Evolutionary conservation across 106 monocot species (phyloP), one percentile per base, ranked within the genome.

Genomic region (Phalaenopsis aphrodite): DNA sequence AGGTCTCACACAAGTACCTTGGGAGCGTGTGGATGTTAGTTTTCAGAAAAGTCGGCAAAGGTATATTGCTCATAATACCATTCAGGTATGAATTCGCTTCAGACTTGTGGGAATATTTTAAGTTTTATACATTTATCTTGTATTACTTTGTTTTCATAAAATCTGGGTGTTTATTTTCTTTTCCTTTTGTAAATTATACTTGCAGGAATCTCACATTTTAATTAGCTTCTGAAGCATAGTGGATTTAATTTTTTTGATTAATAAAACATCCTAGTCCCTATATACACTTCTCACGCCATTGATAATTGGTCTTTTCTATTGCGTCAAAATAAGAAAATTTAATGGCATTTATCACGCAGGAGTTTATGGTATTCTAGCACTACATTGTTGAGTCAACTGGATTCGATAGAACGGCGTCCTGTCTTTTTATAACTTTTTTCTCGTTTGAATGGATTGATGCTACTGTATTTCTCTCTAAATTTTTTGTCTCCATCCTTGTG

Each of bases 1-100:
- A 78, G 93, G 93, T 64, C 96, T 96, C 75, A 90, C 78, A 42
- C 89, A 86, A 78, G 84, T 93, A 41, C 21, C 86, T 75, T 96
- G 96, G 96, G 96, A 96, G 69, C 88, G 93, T 68, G 91, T 96
- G 41, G 96, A 96, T 84, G 93, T 91, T 14, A 93, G 88, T 84
- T 91, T 96, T 55, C 78, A 84, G 21, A 88, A 90, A 67, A 93
- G 96, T 64, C 75, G 79, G 79, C 91, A 93, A 78, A 91, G 89
- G 86, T 90, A 93, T 78, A 83, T 91, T 73, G 96, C 96, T 45
- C 96, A 96, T 79, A 91, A 82, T 71, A 96, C 91, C 43, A 96
- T 96, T 78, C 90, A 93, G 86, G 96, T 79, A 90, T 79, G 78
- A 30, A n/a, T 49, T 78, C 17, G 9, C 45, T 8, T 41, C 21